Evolutionary conservation across 257 asterid genomes (phyloP), one percentile per base, ranked within the genome.

Genomic region (Craterostigma plantagineum): DNA sequence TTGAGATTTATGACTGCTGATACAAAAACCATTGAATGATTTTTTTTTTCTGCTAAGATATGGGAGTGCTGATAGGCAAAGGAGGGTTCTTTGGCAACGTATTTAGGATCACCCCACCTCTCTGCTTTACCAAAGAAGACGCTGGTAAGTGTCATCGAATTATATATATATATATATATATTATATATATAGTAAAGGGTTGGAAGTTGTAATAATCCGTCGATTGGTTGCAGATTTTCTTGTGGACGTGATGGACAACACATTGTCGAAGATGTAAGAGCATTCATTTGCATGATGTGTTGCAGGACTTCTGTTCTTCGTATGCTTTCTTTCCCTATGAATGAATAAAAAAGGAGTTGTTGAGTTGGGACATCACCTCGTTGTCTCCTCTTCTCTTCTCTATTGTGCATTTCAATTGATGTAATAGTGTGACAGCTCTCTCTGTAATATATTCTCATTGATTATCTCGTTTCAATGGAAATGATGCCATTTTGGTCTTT

Each of bases 11-110:
- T 16, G n/a, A n/a, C n/a, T n/a, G n/a, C n/a, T 43, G 30, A 8
- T 9, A 12, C 11, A 36, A 10, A 10, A 9, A n/a, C 3, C 9
- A 10, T 11, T 8, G 33, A 43, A n/a, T n/a, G n/a, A n/a, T n/a
- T n/a, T 10, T 1, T 1, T 15, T 12, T 46, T 0, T 4, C n/a
- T 52, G 47, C 56, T 46, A 71, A 87, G 95, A 82, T 9, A 66
- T 79, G 83, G 95, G 95, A 46, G 82, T 87, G 33, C 62, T 76
- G 11, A 57, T 87, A 4, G 98, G 98, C 34, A 87, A 87, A 70
- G 98, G 98, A 0, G 95, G 98, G 16, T 73, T 79, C 62, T 69
- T 60, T 7, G 98, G 98, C 42, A 87, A 87, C 44, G 93, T 82
- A 11, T 76, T 82, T 66, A 63, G 95, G 38, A 66, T 87, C 63